These are phyloP conservation scores for Fraxinus americana DNA, from an alignment of 257 asterid genomes.

Conservation along the genomic window DNA sequence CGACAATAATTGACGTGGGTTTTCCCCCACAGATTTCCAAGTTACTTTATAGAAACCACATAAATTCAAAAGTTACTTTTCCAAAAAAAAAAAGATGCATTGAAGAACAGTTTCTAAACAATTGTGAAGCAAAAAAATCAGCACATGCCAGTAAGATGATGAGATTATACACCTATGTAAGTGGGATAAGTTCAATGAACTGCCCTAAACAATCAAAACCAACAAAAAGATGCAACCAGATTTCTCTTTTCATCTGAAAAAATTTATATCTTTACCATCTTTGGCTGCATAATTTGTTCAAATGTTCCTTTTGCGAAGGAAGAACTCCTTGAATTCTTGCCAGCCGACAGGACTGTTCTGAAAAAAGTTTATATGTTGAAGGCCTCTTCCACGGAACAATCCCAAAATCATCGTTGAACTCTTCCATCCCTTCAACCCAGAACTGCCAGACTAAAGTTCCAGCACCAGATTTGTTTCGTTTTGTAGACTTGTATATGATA, in stretches of 20 bases:
- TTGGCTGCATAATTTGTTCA: constrained; percentile 63
- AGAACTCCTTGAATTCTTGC: constrained; percentile 86
- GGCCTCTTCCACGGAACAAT: constrained; percentile 80
- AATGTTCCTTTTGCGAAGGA: constrained; percentile 63
- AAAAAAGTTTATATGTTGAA: constrained; percentile 64
- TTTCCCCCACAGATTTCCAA: not conserved
- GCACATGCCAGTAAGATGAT: not conserved
- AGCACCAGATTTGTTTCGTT: constrained; percentile 63
- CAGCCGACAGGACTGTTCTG: constrained; percentile 81
- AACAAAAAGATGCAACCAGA: not conserved
- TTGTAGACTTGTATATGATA: constrained; percentile 72
- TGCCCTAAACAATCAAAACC: constrained; percentile 1
- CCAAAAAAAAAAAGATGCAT: not conserved
- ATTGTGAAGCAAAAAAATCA: not conserved
- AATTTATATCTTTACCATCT: constrained; percentile 19
- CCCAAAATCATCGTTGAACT: constrained; percentile 87
- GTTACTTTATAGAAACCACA: not conserved
- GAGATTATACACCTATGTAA: not conserved
- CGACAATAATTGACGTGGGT: not conserved
- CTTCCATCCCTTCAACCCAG: constrained; percentile 87
- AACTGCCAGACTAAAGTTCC: constrained; percentile 96
- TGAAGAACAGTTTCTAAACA: not conserved
- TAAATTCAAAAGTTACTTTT: not conserved
- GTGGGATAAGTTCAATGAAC: not conserved
- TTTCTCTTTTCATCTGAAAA: constrained; percentile 12